Percentiles rank a stretch among this genome's conserved stretches.
Evolutionary conservation across 805 yeast species (phyloP).

Genomic region (Starmerella sirachaensis): DNA sequence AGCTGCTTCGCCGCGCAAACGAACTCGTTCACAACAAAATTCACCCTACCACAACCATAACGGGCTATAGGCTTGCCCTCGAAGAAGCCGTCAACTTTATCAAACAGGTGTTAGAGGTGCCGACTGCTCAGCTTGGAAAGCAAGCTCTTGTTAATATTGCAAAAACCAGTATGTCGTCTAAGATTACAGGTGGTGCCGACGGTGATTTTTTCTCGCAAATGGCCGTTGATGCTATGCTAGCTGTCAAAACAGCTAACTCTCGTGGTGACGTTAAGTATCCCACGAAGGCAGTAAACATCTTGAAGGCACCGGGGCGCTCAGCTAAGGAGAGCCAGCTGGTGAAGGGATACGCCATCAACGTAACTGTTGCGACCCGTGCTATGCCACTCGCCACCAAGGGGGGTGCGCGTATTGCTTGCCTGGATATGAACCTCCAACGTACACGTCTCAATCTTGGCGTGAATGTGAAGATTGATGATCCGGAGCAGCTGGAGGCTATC

Average conservation of each 20-base stretch:
- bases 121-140: conserved; percentile 68
- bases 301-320: conserved; percentile 95
- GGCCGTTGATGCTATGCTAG: conserved; percentile 91
- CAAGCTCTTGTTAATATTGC: conserved; percentile 84
- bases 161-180: conserved; percentile 92
- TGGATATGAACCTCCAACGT: conserved; percentile 88
- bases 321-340: conserved; percentile 75
- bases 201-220: conserved; percentile 77
- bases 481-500: conserved; percentile 89
- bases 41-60: conserved; percentile 95
- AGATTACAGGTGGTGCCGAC: conserved; percentile 80
- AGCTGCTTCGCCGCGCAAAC: conserved; percentile 80
- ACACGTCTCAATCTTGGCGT: conserved; percentile 98
- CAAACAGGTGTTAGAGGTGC: conserved; percentile 67
- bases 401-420: conserved; percentile 67
- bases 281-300: conserved; percentile 88
- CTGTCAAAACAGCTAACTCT: conserved; percentile 79
- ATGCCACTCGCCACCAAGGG: conserved; percentile 61
- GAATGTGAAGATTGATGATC: conserved; percentile 91
- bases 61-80: conserved; percentile 88
- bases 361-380: conserved; percentile 95
- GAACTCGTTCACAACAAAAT: conserved; percentile 85
- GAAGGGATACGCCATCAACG: conserved; percentile 89
- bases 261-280: conserved; percentile 74
- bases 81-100: conserved; percentile 83